phyloP scores from a whole-genome alignment of 164 flowering plant genomes.

The Aristolochia fimbriata region DNA sequence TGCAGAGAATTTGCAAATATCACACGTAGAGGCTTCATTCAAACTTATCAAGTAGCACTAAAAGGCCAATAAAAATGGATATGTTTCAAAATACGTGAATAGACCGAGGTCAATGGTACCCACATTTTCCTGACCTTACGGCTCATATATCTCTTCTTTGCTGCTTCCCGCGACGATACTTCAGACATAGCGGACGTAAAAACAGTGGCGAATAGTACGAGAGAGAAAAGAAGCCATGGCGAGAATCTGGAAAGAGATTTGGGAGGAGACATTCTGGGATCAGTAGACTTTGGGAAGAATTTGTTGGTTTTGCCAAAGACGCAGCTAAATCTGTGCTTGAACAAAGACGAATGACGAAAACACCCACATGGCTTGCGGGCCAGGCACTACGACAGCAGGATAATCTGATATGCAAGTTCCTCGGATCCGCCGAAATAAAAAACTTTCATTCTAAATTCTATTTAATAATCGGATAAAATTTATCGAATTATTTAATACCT shows the following conservation, averaged over 20 bases:
- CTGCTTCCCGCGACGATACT: slow-evolving; percentile 22
- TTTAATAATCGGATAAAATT: too few species aligned
- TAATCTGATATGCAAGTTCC: too few species aligned
- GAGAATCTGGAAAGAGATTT: background rate
- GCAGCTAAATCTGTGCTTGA: background rate
- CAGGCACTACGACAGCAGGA: background rate
- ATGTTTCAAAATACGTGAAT: background rate
- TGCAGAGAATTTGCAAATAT: too few species aligned
- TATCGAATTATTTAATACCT: too few species aligned
- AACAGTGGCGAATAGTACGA: slow-evolving; percentile 23
- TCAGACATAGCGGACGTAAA: slow-evolving; percentile 18
- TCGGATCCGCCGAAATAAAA: too few species aligned
- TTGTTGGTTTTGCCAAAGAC: background rate
- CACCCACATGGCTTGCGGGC: background rate
- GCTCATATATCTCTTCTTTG: slow-evolving; percentile 52
- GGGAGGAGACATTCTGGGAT: background rate
- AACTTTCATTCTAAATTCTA: too few species aligned
- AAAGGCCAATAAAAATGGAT: background rate
- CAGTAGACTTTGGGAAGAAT: background rate
- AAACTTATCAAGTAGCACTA: background rate
- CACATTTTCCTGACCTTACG: slow-evolving; percentile 77
- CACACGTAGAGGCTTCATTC: too few species aligned
- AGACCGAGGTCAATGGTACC: slow-evolving; percentile 7
- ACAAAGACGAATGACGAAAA: too few species aligned
- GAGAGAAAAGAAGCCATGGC: slow-evolving; percentile 16